These are phyloP conservation scores for Albizia julibrissin DNA, from an alignment of 306 rosid species.

Conservation along the genomic window DNA sequence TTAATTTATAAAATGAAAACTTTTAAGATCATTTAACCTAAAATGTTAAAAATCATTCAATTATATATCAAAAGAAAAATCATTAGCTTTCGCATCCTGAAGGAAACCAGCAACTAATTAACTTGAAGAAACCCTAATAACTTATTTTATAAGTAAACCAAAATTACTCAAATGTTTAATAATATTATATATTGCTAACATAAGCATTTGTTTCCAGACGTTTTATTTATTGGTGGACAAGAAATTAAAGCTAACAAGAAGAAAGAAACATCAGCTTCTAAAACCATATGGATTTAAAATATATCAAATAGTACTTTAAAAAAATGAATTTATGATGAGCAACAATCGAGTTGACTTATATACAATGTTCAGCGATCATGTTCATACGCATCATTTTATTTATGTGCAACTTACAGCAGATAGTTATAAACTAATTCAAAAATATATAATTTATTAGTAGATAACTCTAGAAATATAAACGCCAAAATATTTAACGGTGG, in stretches of 20 bases:
- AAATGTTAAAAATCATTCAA: no score
- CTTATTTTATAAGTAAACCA: neutral
- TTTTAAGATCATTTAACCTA: neutral
- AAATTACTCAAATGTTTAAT: neutral
- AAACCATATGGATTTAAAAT: neutral
- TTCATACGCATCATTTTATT: neutral
- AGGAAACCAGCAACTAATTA: neutral
- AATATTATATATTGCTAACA: neutral
- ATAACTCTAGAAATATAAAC: neutral
- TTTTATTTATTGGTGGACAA: neutral
- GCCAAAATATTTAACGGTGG: neutral
- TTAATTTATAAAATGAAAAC: no score
- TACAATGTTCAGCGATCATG: neutral
- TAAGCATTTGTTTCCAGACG: neutral
- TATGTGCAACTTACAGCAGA: neutral
- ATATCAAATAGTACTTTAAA: neutral
- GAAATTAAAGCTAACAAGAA: neutral
- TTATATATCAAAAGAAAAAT: no score
- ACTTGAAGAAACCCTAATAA: neutral
- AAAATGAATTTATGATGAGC: neutral
- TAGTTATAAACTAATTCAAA: neutral
- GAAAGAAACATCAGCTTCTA: neutral
- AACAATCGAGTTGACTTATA: neutral
- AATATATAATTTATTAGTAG: neutral
- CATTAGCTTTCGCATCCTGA: neutral